Evolutionary conservation across 2,329 filamentous ascomycete species (phyloP), one percentile per base, ranked within the genome.

Genomic region (Alternaria angustiovoidea): DNA sequence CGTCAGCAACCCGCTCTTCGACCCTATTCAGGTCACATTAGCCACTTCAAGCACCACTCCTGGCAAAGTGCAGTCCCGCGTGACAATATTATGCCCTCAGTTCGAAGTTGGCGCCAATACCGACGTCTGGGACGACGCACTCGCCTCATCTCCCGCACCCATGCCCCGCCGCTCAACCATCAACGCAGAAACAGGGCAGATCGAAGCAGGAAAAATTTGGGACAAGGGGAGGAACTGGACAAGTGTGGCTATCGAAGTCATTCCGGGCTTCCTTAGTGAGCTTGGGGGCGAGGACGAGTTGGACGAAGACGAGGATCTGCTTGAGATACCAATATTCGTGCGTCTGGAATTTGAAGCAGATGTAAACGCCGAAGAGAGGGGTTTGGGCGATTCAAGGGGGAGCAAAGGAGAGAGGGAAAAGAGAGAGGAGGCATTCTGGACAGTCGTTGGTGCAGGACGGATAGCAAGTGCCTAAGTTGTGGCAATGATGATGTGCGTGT

Each of bases 301-400:
- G 12, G 77, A 79, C 28, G 83, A 86, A 48, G 87, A 88, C 61
- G 86, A 88, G 57, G 85, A 89, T 72, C 80, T 89, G 30, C 79
- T 98, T 42, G 95, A 99, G 83, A 94, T 99, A 68, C 94, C 95
- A 55, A 89, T 99, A 72, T 96, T 96, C 82, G 92, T 99, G 62
- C 87, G 93, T 24, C 86, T 97, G 57, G 94, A 97, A 78, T 99
- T 94, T 89, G 94, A 94, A 78, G 85, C 87, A 4, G 91, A 93
- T 65, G 83, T 84, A 61, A 87, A 88, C 8, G 89, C 87, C 12
- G 82, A 85, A 4, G 74, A 78, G 28, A 62, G 74, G 52, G 73
- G 70, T 0, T 30, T 74, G 36, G 71, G 70, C 46, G 74, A 71
- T 77, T 75, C 70, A 71, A 80, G 2, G 78, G 73, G 71, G 79